These are phyloP conservation scores for Athelia sp. DNA, from an alignment of 1,284 basidiomycete species.

Conservation along the genomic window DNA sequence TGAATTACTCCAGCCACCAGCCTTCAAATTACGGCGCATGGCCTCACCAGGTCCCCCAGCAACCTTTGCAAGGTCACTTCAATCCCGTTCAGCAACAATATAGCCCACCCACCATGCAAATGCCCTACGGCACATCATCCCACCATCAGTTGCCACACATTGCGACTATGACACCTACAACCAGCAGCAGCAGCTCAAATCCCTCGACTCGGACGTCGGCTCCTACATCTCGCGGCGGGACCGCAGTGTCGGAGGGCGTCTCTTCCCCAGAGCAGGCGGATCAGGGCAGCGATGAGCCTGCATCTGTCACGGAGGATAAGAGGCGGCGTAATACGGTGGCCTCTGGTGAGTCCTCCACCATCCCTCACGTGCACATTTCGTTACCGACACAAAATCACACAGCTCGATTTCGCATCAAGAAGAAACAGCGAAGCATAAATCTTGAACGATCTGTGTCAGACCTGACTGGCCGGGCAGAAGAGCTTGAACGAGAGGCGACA, in stretches of 20 bases:
- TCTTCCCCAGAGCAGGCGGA: conserved; percentile 18
- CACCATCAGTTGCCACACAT: conserved; percentile 8
- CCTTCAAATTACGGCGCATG: neutral
- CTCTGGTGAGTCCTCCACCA: conserved; percentile 47
- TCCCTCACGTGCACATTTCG: neutral
- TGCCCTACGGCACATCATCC: neutral
- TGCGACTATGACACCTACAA: neutral
- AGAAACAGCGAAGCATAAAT: conserved; percentile 70
- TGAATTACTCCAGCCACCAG: neutral
- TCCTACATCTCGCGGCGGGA: neutral
- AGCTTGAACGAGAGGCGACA: conserved; percentile 75
- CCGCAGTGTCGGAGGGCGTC: neutral
- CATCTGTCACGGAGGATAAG: conserved; percentile 41
- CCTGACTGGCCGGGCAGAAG: conserved; percentile 66
- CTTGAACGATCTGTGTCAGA: conserved; percentile 74
- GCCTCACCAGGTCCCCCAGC: conserved; percentile 2
- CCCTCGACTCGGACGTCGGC: neutral
- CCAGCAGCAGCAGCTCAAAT: too few relatives aligned
- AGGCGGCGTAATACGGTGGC: conserved; percentile 71
- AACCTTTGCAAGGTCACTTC: neutral
- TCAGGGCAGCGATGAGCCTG: conserved; percentile 13
- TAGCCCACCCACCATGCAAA: neutral
- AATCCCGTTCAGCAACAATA: neutral
- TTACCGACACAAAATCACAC: neutral
- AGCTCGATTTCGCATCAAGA: conserved; percentile 87